Evolutionary conservation across 768 basidiomycete genomes (phyloP).

Genomic region (Suillus discolor): DNA sequence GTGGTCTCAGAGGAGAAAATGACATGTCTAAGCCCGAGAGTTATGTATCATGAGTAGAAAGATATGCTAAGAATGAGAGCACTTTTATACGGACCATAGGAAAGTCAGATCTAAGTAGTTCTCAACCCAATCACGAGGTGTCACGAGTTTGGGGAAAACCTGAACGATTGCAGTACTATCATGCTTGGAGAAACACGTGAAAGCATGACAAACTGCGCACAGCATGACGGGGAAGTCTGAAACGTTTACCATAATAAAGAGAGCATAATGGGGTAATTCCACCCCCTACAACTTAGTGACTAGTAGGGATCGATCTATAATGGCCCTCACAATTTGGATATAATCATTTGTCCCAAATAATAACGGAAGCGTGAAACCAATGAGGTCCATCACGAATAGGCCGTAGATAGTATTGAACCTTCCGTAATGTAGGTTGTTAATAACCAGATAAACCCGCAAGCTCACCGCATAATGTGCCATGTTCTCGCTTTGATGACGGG

Average conservation of each 20-base stretch:
- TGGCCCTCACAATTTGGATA: not conserved
- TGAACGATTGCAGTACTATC: not conserved
- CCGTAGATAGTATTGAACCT: not conserved
- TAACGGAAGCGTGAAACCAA: not conserved
- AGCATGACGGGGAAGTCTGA: not conserved
- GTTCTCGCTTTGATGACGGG: not conserved
- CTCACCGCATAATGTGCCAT: not conserved
- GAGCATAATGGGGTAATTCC: not conserved
- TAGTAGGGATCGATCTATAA: not conserved
- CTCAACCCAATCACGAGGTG: slow-evolving; percentile 1
- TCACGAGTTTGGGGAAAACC: not conserved
- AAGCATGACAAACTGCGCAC: not conserved
- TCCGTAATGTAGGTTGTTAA: not conserved
- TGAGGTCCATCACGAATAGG: not conserved
- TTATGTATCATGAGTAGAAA: not conserved
- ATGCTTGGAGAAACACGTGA: not conserved
- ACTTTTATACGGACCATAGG: not conserved
- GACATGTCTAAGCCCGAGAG: slow-evolving; percentile 21
- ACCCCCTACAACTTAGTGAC: not conserved
- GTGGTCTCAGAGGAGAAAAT: slow-evolving; percentile 10
- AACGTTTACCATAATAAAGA: not conserved
- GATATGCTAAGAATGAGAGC: not conserved
- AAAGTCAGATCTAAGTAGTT: not conserved
- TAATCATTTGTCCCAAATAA: not conserved
- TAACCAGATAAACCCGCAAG: not conserved